phyloP scores from a whole-genome alignment of 495 filamentous ascomycete genomes.

The Aspergillus incahuasiensis region DNA sequence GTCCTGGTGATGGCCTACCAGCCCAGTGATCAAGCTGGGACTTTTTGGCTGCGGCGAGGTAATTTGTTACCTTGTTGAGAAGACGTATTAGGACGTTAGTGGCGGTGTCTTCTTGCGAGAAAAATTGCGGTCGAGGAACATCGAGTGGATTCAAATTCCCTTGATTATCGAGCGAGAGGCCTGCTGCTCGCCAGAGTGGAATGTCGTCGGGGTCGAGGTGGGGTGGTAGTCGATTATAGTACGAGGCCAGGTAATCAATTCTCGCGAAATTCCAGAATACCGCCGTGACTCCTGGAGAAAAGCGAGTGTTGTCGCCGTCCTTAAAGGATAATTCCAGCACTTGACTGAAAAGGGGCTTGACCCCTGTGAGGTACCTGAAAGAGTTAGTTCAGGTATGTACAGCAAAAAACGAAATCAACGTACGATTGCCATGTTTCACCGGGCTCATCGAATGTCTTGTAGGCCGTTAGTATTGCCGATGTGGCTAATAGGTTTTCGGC shows the following conservation, averaged over 20 bases:
- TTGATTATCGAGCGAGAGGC: constrained; percentile 30
- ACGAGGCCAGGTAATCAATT: constrained; percentile 37
- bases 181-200: constrained; percentile 33
- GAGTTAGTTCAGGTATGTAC: background rate
- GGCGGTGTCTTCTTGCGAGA: constrained; percentile 31
- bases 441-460: constrained; percentile 31
- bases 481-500: constrained; percentile 33
- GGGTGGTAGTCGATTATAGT: constrained; percentile 31
- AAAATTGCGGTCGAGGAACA: background rate
- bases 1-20: constrained; percentile 15
- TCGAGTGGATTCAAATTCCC: constrained; percentile 17
- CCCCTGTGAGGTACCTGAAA: constrained; percentile 31
- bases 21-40: constrained; percentile 36
- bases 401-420: background rate
- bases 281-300: constrained; percentile 31
- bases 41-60: constrained; percentile 32
- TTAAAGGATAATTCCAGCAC: constrained; percentile 15
- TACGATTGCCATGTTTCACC: constrained; percentile 38
- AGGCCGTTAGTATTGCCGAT: constrained; percentile 27
- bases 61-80: constrained; percentile 35
- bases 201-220: constrained; percentile 30
- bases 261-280: constrained; percentile 42
- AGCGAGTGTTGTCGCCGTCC: constrained; percentile 2
- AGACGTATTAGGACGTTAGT: constrained; percentile 36
- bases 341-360: constrained; percentile 27